Evolutionary conservation across 208 protist species (phyloP).

Genomic region (Crithidia sp.): DNA sequence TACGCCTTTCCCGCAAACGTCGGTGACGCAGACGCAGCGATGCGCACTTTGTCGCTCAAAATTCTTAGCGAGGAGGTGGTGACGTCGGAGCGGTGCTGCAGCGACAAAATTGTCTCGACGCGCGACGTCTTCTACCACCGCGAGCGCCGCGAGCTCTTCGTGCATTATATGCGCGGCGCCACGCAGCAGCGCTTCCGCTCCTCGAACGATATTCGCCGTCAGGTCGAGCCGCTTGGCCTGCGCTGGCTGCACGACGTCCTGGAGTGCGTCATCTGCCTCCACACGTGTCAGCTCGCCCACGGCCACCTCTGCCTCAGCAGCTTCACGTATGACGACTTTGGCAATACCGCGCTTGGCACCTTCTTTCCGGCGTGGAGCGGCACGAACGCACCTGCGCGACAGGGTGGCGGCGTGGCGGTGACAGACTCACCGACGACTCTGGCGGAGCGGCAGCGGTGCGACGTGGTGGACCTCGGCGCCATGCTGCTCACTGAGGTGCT

Average conservation of each 20-base stretch:
- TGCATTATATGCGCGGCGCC: slow-evolving; percentile 65
- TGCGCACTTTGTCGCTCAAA: slow-evolving; percentile 21
- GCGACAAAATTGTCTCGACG: slow-evolving; percentile 41
- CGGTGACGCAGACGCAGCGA: neutral
- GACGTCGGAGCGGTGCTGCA: slow-evolving; percentile 43
- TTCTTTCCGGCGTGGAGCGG: slow-evolving; percentile 42
- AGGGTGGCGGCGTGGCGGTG: neutral
- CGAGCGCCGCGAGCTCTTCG: slow-evolving; percentile 50
- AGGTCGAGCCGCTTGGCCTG: slow-evolving; percentile 54
- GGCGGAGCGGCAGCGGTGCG: slow-evolving; percentile 27
- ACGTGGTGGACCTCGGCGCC: slow-evolving; percentile 41
- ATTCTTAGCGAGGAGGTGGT: slow-evolving; percentile 55
- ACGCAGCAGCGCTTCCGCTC: slow-evolving; percentile 77
- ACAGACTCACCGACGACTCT: slow-evolving; percentile 2
- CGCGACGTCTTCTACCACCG: slow-evolving; percentile 68
- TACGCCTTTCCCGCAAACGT: slow-evolving; percentile 44
- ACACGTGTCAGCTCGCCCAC: slow-evolving; percentile 64
- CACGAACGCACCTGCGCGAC: slow-evolving; percentile 1
- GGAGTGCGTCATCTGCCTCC: slow-evolving; percentile 66
- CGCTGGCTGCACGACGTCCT: slow-evolving; percentile 72
- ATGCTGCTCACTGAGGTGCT: slow-evolving; percentile 38
- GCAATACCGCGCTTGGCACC: slow-evolving; percentile 64
- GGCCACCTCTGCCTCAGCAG: slow-evolving; percentile 54
- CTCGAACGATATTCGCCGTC: slow-evolving; percentile 55
- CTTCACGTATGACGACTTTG: slow-evolving; percentile 85